Conservation (phyloP, 495 filamentous ascomycete species). For the Glarea lozoyensis region DNA sequence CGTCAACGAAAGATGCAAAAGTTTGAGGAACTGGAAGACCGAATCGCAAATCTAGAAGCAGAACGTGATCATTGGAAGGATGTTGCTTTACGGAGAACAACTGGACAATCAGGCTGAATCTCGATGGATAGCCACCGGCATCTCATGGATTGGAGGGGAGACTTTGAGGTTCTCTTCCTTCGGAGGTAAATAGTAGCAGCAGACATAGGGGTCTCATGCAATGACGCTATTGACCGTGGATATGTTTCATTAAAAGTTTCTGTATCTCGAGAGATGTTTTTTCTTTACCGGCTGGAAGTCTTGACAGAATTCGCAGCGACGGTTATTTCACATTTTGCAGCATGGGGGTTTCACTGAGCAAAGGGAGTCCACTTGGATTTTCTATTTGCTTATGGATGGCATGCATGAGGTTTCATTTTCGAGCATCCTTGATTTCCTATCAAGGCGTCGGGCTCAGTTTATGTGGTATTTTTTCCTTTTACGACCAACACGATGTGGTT, state of each 20-base stretch:
- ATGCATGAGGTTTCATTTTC: too few relatives aligned
- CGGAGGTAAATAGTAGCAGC: conserved; percentile 20
- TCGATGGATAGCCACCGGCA: conserved; percentile 14
- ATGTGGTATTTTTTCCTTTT: too few relatives aligned
- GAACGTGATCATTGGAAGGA: conserved; percentile 53
- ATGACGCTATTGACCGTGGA: conserved; percentile 22
- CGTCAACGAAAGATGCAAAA: conserved; percentile 58
- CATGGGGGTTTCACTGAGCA: too few relatives aligned
- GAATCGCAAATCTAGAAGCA: conserved; percentile 36
- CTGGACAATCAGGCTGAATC: conserved; percentile 22
- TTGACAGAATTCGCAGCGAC: too few relatives aligned
- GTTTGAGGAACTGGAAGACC: conserved; percentile 44
- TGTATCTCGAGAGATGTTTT: neutral
- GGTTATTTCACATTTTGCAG: too few relatives aligned
- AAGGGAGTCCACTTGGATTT: too few relatives aligned
- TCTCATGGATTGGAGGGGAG: conserved; percentile 24
- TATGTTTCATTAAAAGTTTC: conserved; percentile 14
- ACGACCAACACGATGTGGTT: too few relatives aligned
- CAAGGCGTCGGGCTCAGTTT: too few relatives aligned
- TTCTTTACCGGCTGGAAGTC: too few relatives aligned
- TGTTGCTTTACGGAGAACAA: conserved; percentile 33
- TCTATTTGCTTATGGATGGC: too few relatives aligned
- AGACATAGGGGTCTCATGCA: conserved; percentile 15
- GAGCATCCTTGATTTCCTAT: too few relatives aligned
- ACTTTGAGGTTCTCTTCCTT: conserved; percentile 13